Evolutionary conservation across 129 eudicot genomes (phyloP).

Genomic region (Lactuca saligna): DNA sequence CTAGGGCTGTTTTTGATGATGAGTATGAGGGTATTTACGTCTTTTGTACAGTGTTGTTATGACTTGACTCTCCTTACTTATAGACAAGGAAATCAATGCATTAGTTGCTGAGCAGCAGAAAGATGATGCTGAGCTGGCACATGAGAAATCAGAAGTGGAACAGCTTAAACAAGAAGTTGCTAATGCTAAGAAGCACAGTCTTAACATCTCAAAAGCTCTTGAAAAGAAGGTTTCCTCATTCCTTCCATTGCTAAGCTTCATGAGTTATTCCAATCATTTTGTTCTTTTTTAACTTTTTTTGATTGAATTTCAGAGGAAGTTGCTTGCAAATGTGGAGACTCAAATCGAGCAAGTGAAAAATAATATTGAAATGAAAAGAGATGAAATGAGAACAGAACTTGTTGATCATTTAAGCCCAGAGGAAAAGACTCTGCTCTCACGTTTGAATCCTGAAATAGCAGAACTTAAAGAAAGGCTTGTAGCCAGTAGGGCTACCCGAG

Average conservation of each 20-base stretch:
- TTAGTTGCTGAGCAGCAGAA: conserved; percentile 87
- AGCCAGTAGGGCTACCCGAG: conserved; percentile 74
- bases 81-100: conserved; percentile 70
- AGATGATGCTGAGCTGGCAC: conserved; percentile 85
- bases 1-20: too few relatives aligned
- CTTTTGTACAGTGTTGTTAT: not conserved
- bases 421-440: conserved; percentile 69
- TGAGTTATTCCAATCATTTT: conserved; percentile 1
- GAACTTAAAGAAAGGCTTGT: conserved; percentile 76
- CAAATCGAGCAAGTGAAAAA: conserved; percentile 79
- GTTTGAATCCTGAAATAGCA: conserved; percentile 92
- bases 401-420: conserved; percentile 89
- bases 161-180: conserved; percentile 79
- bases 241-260: conserved; percentile 12
- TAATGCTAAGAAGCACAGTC: conserved; percentile 77
- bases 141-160: conserved; percentile 77
- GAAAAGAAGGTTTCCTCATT: conserved; percentile 67
- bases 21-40: too few relatives aligned
- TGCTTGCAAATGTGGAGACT: conserved; percentile 56
- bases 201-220: conserved; percentile 61
- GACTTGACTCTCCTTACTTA: conserved; percentile 66
- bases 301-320: conserved; percentile 51
- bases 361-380: conserved; percentile 64
- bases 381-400: conserved; percentile 95
- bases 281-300: conserved; percentile 22